Evolutionary conservation across 345 rosid genomes (phyloP).

Genomic region (Citrus cavaleriei): DNA sequence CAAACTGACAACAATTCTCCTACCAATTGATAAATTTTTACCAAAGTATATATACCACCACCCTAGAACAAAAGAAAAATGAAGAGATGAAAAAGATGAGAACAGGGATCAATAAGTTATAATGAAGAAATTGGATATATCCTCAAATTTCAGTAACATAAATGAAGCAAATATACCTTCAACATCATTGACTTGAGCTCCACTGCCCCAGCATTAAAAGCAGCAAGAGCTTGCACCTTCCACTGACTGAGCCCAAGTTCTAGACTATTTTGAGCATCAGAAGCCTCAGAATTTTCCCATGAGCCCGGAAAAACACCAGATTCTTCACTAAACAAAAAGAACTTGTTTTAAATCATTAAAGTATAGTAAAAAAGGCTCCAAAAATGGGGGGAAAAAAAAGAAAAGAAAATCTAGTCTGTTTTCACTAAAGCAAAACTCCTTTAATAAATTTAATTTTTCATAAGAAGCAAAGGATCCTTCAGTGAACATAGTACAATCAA

Average conservation of each 20-base stretch:
- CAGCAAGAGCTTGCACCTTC: constrained; percentile 67
- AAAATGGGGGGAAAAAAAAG: too few species aligned
- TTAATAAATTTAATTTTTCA: background rate
- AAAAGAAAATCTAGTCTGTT: background rate
- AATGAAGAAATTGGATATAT: constrained; percentile 4
- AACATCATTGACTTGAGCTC: constrained; percentile 70
- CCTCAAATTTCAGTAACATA: background rate
- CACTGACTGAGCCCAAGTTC: constrained; percentile 67
- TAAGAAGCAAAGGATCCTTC: background rate
- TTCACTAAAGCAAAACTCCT: background rate
- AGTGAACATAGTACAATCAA: background rate
- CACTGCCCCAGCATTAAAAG: constrained; percentile 48
- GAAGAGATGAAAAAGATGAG: constrained; percentile 10
- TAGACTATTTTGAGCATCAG: constrained; percentile 40
- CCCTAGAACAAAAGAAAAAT: constrained; percentile 36
- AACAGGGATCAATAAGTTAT: constrained; percentile 5
- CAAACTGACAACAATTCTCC: constrained; percentile 18
- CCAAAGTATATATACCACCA: constrained; percentile 68
- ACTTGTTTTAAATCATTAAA: constrained; percentile 14
- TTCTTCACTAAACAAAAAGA: constrained; percentile 53
- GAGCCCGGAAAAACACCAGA: constrained; percentile 49
- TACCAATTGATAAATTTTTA: constrained; percentile 77
- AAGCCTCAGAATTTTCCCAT: constrained; percentile 45
- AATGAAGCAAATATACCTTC: constrained; percentile 42
- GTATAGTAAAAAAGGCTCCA: background rate